Evolutionary conservation across 2,329 filamentous ascomycete genomes (phyloP), one percentile per base, ranked within the genome.

Genomic region (Daldinia eschscholtzii): DNA sequence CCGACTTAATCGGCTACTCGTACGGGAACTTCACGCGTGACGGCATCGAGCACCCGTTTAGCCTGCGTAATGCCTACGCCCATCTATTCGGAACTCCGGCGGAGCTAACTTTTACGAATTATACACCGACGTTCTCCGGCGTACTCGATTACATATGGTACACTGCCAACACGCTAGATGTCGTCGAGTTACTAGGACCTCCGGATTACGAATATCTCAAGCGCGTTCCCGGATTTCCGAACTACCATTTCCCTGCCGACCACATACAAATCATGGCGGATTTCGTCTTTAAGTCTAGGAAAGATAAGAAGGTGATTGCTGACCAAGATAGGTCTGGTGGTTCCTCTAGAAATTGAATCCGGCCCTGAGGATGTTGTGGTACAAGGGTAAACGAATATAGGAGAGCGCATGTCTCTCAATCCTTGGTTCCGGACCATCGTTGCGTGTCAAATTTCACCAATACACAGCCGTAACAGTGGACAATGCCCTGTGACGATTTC

Each of bases 81-180:
- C 88, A 92, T 70, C 91, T 97, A 59, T 91, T 91, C 70, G 92
- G 95, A 77, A 89, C 96, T 39, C 90, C 91, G 6, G 92, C 94
- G 65, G 93, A 97, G 78, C 83, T 98, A 74, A 89, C 90, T 4
- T 99, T 97, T 80, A 99, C 96, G 53, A 99, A 99, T 81, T 99
- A 98, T 81, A 97, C 94, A 13, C 94, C 96, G 0, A 89, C 90
- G n/a, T 99, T 98, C 82, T 88, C 89, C 58, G 94, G 94, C 70
- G 93, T 97, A 64, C 92, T 99, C 73, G 96, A 99, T 79, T 98
- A 98, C 81, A 93, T 99, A 76, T 98, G 94, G 94, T 99, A 97
- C 81, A 94, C 94, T 64, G 95, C 93, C 65, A 97, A 96, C 80
- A 90, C 92, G 23, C 85, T 98, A 50, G 92, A 96, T 77, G 92